Base-by-base conservation (phyloP, 148 eudicot genomes). In the Euryodendron excelsum region DNA sequence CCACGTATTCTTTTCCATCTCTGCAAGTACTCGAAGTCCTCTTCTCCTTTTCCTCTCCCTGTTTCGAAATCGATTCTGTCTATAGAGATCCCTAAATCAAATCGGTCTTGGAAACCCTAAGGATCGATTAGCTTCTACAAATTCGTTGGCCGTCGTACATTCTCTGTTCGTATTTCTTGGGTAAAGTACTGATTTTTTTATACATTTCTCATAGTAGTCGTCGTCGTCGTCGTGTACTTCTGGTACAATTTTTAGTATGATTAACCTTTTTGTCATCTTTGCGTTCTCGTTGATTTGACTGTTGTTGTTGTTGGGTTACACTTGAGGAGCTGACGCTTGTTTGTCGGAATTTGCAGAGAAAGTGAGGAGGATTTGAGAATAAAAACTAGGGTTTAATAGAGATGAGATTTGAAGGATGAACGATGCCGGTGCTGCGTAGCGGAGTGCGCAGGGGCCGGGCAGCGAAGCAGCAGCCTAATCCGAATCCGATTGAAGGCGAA, bases 361-460 rank as follows among this genome's bases (percentile, higher is more conserved):
- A 52, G 58, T 53, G 63, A 52, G 13, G 53, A 62, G 4, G 53
- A n/a, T 73, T 56, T 75, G 11, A 10, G 78, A 31, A 33, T n/a
- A n/a, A 25, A n/a, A 60, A 34, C 37, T 67, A 74, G 59, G 77
- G 66, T 79, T 75, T 53, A 39, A 55, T 7, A 30, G 78, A 55
- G 56, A 83, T 84, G 88, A 63, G 48, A 76, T 58, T 81, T 62
- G 88, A 72, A 84, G 86, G 84, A 89, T 87, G 88, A 89, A 91
- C 77, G 83, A 91, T 89, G 90, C 91, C 89, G 61, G 87, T 77
- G 66, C 77, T 82, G 85, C 90, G 90, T 81, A 78, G 90, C 50
- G 88, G 89, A 84, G 92, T 62, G 67, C 87, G 94, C 74, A 84
- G 94, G 84, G 92, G 94, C 77, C 86, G 94, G 80, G 74, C 81